phyloP scores from a whole-genome alignment of 495 filamentous ascomycete genomes.

The Jackrogersella minutella region DNA sequence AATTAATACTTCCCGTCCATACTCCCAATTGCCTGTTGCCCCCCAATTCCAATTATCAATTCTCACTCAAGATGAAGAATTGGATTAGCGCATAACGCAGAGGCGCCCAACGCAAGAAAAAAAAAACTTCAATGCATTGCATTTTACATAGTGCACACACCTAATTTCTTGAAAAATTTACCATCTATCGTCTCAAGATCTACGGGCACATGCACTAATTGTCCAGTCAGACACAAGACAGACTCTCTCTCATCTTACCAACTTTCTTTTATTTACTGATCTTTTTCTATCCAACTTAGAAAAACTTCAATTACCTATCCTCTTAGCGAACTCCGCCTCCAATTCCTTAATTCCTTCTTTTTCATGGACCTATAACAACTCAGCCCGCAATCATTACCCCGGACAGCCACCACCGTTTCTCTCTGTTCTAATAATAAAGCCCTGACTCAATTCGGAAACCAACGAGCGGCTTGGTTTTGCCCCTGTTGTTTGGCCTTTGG shows the following conservation, averaged over 20 bases:
- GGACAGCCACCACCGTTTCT: constrained; percentile 11
- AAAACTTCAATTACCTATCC: constrained; percentile 1
- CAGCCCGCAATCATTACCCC: constrained; percentile 22
- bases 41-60: background rate
- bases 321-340: constrained; percentile 10
- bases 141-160: no score
- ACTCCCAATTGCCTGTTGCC: constrained; percentile 1
- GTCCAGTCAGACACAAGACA: constrained; percentile 24
- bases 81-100: constrained; percentile 33
- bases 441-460: constrained; percentile 18
- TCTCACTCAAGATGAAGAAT: constrained; percentile 18
- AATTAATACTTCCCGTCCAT: background rate
- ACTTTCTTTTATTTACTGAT: background rate
- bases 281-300: background rate
- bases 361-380: constrained; percentile 6
- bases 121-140: constrained; percentile 33
- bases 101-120: constrained; percentile 29
- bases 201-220: constrained; percentile 2
- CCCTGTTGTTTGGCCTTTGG: constrained; percentile 18
- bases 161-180: constrained; percentile 15
- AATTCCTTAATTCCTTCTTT: constrained; percentile 27
- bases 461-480: background rate
- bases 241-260: background rate
- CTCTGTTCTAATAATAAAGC: constrained; percentile 38
- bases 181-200: constrained; percentile 16